Evolutionary conservation across 1,284 basidiomycete genomes (phyloP).

Genomic region (Gymnopus androsaceus): DNA sequence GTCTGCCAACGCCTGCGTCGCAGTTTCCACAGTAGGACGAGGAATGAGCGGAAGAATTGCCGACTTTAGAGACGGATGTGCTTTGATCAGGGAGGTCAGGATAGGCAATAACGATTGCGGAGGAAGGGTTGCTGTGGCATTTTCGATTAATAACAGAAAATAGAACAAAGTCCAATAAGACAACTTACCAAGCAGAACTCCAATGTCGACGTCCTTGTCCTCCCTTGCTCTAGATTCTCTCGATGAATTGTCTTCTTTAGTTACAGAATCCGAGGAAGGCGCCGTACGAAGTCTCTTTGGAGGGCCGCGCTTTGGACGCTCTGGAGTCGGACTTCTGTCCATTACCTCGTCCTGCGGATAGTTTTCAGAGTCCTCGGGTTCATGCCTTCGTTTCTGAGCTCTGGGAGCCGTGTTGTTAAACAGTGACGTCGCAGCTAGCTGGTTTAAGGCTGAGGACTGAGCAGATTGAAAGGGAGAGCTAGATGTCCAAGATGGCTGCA

Average conservation of each 20-base stretch:
- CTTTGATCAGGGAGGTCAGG: constrained; percentile 61
- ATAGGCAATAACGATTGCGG: constrained; percentile 72
- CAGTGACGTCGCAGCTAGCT: constrained; percentile 44
- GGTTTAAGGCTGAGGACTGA: constrained; percentile 54
- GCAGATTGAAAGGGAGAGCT: constrained; percentile 31
- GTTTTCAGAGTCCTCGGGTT: constrained; percentile 52
- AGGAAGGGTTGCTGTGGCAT: constrained; percentile 63
- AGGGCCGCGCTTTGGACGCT: constrained; percentile 63
- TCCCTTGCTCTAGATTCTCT: constrained; percentile 45
- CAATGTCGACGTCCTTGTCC: constrained; percentile 70
- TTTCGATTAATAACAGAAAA: constrained; percentile 6
- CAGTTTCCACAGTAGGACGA: constrained; percentile 73
- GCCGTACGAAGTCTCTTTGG: constrained; percentile 66
- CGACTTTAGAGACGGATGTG: constrained; percentile 68
- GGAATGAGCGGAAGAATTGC: constrained; percentile 74
- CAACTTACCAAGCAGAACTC: constrained; percentile 71
- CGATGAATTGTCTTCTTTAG: constrained; percentile 36
- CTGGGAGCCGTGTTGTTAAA: constrained; percentile 40
- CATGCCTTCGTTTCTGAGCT: constrained; percentile 62
- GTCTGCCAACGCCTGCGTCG: constrained; percentile 64
- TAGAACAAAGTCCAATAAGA: constrained; percentile 15
- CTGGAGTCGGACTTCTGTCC: constrained; percentile 81
- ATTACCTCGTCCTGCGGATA: constrained; percentile 62
- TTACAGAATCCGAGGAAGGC: constrained; percentile 35
- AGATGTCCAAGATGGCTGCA: constrained; percentile 36